Base-by-base conservation (phyloP, 2,329 filamentous ascomycete genomes). In the Nigrospora oryzae region DNA sequence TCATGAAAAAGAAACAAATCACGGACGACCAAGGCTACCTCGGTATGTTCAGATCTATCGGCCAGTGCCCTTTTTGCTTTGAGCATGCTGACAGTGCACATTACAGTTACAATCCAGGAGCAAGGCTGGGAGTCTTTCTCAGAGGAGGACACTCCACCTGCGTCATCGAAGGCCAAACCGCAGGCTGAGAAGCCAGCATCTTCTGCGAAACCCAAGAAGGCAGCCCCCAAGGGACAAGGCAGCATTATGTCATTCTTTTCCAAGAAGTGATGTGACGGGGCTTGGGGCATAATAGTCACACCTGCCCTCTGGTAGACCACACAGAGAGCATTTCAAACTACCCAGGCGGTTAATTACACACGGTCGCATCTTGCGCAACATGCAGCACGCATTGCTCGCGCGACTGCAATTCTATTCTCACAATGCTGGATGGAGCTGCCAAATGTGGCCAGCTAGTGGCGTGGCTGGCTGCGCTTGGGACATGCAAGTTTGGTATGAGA, bases 231-330 rank as follows among this genome's bases (percentile, higher is more conserved):
- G 32, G 51, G 43, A 1, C 59, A 62, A 41, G 58, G 59, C 15
- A 63, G 55, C 39, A 63, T 63, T 42, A 63, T 61, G 60, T 63
- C 60, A 7, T 63, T 63, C 47, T 63, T 63, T 46, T 54, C 53
- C 17, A 63, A 62, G 51, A 62, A 62, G 43, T 63, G 46, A 56
- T 23, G 23, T 10, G 23, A 28, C 19, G 19, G 6, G 10, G 23
- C 10, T 7, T 28, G 23, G 23, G 8, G 5, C 23, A 28, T 28
- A 7, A 10, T 23, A 23, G 6, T 10, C 8, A 28, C 23, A 10
- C 23, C 5, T 28, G 23, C 19, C 19, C 4, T 23, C 4, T 6
- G 19, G 6, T 23, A 23, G 4, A 23, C 19, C 19, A 23, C 19
- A n/a, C n/a, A n/a, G n/a, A n/a, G n/a, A 23, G 19, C 19, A 6